phyloP scores from a whole-genome alignment of 1,139 yeast species.

The Kodamaea sp. region DNA sequence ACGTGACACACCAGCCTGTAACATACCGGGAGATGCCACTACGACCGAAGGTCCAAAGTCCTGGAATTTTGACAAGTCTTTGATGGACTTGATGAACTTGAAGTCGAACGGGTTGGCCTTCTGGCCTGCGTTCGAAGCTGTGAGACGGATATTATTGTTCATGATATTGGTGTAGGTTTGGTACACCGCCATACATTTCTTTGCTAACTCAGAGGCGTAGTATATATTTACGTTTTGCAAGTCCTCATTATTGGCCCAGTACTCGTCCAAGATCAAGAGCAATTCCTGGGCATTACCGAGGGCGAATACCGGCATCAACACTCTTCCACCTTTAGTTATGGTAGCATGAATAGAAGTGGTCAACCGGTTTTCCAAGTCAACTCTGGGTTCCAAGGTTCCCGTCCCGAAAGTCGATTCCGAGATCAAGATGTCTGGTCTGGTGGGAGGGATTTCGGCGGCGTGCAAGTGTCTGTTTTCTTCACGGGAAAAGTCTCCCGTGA shows the following conservation, averaged over 20 bases:
- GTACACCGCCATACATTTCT: slow-evolving; percentile 95
- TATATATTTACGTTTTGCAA: slow-evolving; percentile 80
- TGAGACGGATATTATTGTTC: slow-evolving; percentile 85
- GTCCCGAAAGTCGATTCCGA: slow-evolving; percentile 98
- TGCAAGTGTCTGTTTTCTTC: slow-evolving; percentile 95
- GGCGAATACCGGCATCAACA: slow-evolving; percentile 91
- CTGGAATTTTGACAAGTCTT: slow-evolving; percentile 79
- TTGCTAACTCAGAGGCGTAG: slow-evolving; percentile 91
- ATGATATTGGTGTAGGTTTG: slow-evolving; percentile 96
- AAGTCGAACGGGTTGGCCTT: slow-evolving; percentile 81
- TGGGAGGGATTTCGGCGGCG: slow-evolving; percentile 92
- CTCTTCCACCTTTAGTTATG: slow-evolving; percentile 85
- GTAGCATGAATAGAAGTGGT: slow-evolving; percentile 85
- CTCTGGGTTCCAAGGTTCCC: slow-evolving; percentile 91
- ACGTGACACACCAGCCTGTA: slow-evolving; percentile 92
- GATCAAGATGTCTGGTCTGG: slow-evolving; percentile 83
- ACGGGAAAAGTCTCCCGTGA: slow-evolving; percentile 95
- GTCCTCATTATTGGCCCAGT: slow-evolving; percentile 86
- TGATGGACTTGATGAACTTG: slow-evolving; percentile 78
- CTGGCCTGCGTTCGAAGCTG: slow-evolving; percentile 46
- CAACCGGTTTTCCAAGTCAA: slow-evolving; percentile 78
- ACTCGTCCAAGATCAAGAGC: slow-evolving; percentile 85
- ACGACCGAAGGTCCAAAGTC: slow-evolving; percentile 96
- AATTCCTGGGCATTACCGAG: slow-evolving; percentile 96
- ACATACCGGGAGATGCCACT: slow-evolving; percentile 97